Percentiles rank a stretch among this genome's conserved stretches.
These are phyloP conservation scores for Isatis lusitanica DNA, from an alignment of 441 rosid genomes.

Conservation along the genomic window DNA sequence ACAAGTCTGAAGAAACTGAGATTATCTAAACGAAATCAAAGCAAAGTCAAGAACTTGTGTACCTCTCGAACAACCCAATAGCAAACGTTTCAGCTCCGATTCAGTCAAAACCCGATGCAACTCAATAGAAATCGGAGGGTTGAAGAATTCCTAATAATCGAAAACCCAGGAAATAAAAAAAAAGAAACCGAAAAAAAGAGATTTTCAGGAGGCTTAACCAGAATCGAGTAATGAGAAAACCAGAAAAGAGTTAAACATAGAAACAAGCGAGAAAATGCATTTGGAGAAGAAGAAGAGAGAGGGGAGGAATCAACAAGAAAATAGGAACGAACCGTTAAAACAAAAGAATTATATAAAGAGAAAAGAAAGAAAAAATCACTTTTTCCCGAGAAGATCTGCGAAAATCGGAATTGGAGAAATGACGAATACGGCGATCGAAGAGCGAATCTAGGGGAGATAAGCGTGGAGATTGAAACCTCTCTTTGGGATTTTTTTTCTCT, in stretches of 20 bases:
- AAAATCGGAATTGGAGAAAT: conserved; percentile 8
- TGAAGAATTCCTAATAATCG: not conserved
- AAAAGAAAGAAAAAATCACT: not conserved
- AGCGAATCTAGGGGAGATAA: conserved; percentile 49
- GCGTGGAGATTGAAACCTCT: conserved; percentile 7
- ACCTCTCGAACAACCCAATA: not conserved
- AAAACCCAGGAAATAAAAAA: not conserved
- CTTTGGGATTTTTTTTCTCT: not conserved
- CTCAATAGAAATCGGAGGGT: not conserved
- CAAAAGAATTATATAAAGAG: not conserved
- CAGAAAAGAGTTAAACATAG: conserved; percentile 48
- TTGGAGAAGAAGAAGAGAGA: not conserved
- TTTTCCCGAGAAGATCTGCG: not conserved
- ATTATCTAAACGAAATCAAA: not conserved
- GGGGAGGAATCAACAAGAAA: not conserved
- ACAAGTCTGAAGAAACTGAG: too few species aligned
- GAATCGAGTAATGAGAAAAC: conserved; percentile 39
- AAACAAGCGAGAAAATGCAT: conserved; percentile 28
- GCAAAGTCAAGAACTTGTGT: not conserved
- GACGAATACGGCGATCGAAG: conserved; percentile 38
- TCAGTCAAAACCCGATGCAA: not conserved
- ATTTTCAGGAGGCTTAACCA: conserved; percentile 40
- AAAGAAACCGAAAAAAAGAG: not conserved
- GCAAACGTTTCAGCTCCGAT: not conserved
- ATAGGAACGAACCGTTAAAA: not conserved